Base-by-base conservation (phyloP, 495 filamentous ascomycete genomes). In the Clohesyomyces aquaticus region DNA sequence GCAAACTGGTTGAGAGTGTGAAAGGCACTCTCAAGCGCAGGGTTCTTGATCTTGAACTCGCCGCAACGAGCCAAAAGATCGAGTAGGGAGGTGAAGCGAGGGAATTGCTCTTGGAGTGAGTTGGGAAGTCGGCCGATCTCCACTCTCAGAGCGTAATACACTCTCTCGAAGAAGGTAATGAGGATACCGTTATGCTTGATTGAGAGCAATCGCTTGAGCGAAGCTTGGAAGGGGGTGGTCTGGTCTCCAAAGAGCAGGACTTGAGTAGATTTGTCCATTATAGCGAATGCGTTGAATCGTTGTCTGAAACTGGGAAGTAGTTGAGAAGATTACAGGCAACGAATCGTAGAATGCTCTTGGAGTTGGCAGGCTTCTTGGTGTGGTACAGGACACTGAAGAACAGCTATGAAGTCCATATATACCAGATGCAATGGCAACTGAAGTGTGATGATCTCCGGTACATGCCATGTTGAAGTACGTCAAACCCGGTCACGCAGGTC, bases 171-270 rank as follows among this genome's bases (percentile, higher is more conserved):
- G 46, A 64, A 64, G 8, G 61, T 57, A 28, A 29, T 64, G n/a
- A 64, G 61, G 9, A 64, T 42, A 42, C 23, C 61, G 54, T 64
- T 64, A 51, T 63, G 59, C 42, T 63, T 63, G 49, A 63, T 55
- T 4, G 59, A 63, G 21, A 63, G 59, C 4, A 63, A 51, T 32
- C 59, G 59, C 18, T 35, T 53, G 22, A 63, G 59, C 16, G 59
- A 63, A 38, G 51, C 50, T 12, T 47, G 38, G 51, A 63, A 63
- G 1, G 59, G 50, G 28, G 22, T 55, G 27, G 59, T 63, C 50
- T 63, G 59, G 43, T 63, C 59, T 55, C 59, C 59, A 55, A 63
- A 55, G 51, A 63, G 59, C 16, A 63, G 51, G 35, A 63, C 59
- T 63, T 63, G 59, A 23, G 59, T 54, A 11, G 48, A 32, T 35